Percentiles rank a stretch among this genome's conserved stretches.
These are phyloP conservation scores for Trichoderma gracile DNA, from an alignment of 2,329 filamentous ascomycete species.

Conservation along the genomic window DNA sequence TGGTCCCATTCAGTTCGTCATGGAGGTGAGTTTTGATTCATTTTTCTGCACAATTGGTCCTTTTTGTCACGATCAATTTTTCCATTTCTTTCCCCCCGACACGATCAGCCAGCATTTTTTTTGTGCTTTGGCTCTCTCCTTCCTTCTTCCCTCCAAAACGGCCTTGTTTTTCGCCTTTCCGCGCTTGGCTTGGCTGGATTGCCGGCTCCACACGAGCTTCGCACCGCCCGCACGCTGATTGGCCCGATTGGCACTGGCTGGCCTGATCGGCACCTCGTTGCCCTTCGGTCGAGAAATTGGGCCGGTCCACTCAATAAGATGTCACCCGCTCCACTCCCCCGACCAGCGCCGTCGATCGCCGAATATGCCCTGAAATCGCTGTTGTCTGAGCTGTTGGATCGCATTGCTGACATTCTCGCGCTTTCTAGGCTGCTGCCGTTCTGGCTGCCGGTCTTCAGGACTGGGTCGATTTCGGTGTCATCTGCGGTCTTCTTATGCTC, in stretches of 20 bases:
- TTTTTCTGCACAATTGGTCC: not conserved
- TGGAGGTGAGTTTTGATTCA: constrained; percentile 64
- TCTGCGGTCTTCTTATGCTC: constrained; percentile 77
- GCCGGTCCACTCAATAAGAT: constrained; percentile 33
- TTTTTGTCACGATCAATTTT: constrained; percentile 1
- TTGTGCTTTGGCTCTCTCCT: no score
- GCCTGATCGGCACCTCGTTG: constrained; percentile 7
- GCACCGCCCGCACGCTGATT: constrained; percentile 32
- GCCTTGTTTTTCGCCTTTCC: constrained; percentile 29
- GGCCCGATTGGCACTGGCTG: constrained; percentile 30
- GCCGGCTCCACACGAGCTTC: constrained; percentile 39
- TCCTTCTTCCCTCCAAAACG: constrained; percentile 12
- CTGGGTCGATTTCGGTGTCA: constrained; percentile 94
- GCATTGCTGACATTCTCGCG: not conserved
- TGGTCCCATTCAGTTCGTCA: constrained; percentile 90
- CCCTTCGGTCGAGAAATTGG: constrained; percentile 11
- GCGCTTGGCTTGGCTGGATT: constrained; percentile 39
- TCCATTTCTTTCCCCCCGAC: not conserved
- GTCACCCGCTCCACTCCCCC: constrained; percentile 28
- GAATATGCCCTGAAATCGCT: constrained; percentile 8
- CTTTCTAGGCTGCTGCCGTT: constrained; percentile 65
- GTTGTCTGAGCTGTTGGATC: constrained; percentile 33
- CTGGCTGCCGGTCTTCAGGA: constrained; percentile 81
- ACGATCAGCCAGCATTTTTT: constrained; percentile 12
- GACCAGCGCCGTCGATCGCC: constrained; percentile 19